A percentile compares a stretch with the other conserved stretches of the same genome.
Conservation (phyloP, 768 basidiomycete genomes). For the Trametes villosa region DNA sequence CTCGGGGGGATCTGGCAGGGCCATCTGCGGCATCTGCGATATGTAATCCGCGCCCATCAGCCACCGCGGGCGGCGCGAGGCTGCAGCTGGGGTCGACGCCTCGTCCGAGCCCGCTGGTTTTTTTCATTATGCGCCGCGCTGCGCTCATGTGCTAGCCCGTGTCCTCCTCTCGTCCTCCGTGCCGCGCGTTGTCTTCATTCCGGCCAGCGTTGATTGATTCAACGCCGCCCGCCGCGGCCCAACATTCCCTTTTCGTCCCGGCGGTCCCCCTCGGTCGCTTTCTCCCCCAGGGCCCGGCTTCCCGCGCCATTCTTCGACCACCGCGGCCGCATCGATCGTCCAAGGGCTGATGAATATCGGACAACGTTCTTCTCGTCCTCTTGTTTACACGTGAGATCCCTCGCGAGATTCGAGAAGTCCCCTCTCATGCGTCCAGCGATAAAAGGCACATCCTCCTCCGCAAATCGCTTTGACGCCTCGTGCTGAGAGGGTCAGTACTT, state of each 20-base stretch:
- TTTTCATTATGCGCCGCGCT: constrained; percentile 14
- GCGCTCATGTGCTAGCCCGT: not conserved
- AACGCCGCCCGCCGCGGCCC: constrained; percentile 9
- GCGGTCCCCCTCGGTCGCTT: constrained; percentile 8
- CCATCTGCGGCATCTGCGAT: not conserved
- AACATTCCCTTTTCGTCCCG: constrained; percentile 8
- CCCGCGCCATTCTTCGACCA: constrained; percentile 19
- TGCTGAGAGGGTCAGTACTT: constrained; percentile 34
- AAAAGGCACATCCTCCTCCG: constrained; percentile 25
- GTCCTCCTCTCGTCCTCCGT: not conserved
- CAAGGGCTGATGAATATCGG: constrained; percentile 29
- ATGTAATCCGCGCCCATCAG: not conserved
- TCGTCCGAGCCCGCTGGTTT: not conserved
- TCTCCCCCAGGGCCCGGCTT: constrained; percentile 19
- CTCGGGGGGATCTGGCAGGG: constrained; percentile 14
- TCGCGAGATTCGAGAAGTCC: constrained; percentile 22
- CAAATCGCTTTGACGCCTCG: constrained; percentile 27
- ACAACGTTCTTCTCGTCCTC: constrained; percentile 21
- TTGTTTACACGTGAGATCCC: constrained; percentile 28
- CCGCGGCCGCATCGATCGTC: constrained; percentile 28
- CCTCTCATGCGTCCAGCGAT: constrained; percentile 17
- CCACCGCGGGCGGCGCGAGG: too few species aligned
- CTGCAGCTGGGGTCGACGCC: too few species aligned
- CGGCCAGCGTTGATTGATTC: constrained; percentile 16
- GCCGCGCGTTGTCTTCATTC: constrained; percentile 15